These are phyloP conservation scores for Bisporella sp. DNA, from an alignment of 2,329 filamentous ascomycete genomes.

Conservation along the genomic window DNA sequence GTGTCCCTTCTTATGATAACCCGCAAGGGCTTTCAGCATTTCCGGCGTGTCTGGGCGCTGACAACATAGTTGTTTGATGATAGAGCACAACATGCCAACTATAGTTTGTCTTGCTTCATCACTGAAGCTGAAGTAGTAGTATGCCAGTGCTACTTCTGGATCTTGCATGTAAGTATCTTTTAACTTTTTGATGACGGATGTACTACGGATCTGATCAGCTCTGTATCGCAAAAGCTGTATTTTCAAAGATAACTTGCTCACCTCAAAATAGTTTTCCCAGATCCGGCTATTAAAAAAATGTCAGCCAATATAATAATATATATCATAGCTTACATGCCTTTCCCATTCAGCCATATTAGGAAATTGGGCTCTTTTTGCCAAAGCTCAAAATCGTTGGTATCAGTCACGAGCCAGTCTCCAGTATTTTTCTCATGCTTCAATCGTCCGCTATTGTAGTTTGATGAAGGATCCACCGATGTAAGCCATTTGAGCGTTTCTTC, in stretches of 20 bases:
- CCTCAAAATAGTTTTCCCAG: conserved; percentile 7
- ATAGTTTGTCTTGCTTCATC: conserved; percentile 12
- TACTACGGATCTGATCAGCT: background rate
- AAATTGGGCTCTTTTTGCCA: conserved; percentile 4
- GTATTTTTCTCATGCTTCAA: conserved; percentile 1
- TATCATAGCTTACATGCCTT: conserved; percentile 2
- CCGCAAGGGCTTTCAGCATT: no score
- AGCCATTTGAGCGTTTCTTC: conserved; percentile 4
- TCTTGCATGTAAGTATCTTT: background rate
- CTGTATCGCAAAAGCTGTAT: background rate
- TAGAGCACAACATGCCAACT: conserved; percentile 14
- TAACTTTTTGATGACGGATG: conserved; percentile 5
- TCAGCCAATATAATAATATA: background rate
- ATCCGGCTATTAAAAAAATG: background rate
- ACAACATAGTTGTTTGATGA: conserved; percentile 14
- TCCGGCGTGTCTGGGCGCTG: conserved; percentile 8
- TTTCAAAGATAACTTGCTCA: background rate
- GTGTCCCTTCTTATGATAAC: no score
- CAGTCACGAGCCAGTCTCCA: conserved; percentile 6
- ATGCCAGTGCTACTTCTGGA: conserved; percentile 11
- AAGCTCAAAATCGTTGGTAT: conserved; percentile 1
- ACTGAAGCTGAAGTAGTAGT: conserved; percentile 20
- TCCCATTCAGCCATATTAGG: conserved; percentile 10
- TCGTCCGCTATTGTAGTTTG: conserved; percentile 4
- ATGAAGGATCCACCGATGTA: conserved; percentile 4